Base-by-base conservation (phyloP, 495 filamentous ascomycete genomes). In the Hypoxylon lienhwacheense region DNA sequence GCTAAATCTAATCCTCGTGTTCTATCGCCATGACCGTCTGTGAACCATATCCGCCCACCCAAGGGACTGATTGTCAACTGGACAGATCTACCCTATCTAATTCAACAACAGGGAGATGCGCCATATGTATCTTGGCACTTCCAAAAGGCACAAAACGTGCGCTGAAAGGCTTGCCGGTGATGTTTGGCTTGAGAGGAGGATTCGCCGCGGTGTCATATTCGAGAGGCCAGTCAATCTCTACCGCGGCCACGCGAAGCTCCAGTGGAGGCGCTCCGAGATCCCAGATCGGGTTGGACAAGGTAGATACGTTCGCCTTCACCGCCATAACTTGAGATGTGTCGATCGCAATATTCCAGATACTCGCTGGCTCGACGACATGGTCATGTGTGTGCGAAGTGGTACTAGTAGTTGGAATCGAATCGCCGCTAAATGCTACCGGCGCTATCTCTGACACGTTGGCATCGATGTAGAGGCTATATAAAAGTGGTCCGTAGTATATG, bases 81-180 rank as follows among this genome's bases (percentile, higher is more conserved):
- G 45, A 55, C n/a, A 67, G 46, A 16, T 65, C 58, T 26, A 67
- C 51, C 37, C 42, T 51, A 1, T 15, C 42, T 28, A 68, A 36
- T 8, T 61, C 7, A 1, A 73, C 53, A 14, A 56, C 49, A 14
- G 82, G 81, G 28, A 85, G 63, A 59, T 84, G 79, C 15, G 76
- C 73, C 73, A 84, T 82, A 57, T 81, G 80, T 39, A 81, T 59
- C 70, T 81, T 82, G 21, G 81, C 76, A 49, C 75, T 76, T 5
- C 75, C 81, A 59, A 80, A 82, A 5, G 81, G 82, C 25, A 77
- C 72, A 24, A 85, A 65, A 14, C 66, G 71, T 10, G 75, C 73
- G 41, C 73, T 65, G 20, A 73, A 72, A 29, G 69, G 52, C 21
- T 67, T 65, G 0, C 73, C 76, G 5, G 32, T 61, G 2, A 49